Evolutionary conservation across 2,329 filamentous ascomycete species (phyloP).

Genomic region (Parascedosporium putredinis): DNA sequence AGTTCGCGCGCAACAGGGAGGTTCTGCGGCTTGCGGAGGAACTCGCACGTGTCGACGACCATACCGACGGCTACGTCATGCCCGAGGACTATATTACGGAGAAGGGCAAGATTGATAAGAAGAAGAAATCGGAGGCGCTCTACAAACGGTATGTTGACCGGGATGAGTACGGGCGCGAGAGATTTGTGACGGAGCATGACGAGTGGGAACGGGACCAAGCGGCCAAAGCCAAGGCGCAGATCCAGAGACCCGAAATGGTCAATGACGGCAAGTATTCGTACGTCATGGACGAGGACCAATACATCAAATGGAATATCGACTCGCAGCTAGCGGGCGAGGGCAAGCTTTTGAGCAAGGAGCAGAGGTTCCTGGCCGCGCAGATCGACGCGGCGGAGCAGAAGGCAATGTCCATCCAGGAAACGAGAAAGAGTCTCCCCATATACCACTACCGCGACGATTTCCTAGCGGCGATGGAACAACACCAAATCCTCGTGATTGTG

Average conservation of each 20-base stretch:
- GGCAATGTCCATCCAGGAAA: constrained; percentile 80
- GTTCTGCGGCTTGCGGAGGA: constrained; percentile 74
- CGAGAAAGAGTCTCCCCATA: constrained; percentile 79
- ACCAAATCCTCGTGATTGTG: constrained; percentile 84
- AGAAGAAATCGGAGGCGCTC: constrained; percentile 79
- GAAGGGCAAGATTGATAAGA: constrained; percentile 78
- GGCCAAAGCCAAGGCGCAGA: constrained; percentile 78
- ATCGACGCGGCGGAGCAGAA: constrained; percentile 84
- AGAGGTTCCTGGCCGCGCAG: constrained; percentile 67
- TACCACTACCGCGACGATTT: constrained; percentile 81
- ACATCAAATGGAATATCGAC: constrained; percentile 75
- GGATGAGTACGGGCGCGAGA: constrained; percentile 79
- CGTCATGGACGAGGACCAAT: constrained; percentile 81
- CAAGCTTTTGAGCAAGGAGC: constrained; percentile 64
- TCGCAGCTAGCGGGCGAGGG: constrained; percentile 61
- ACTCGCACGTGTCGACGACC: constrained; percentile 76
- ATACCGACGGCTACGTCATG: constrained; percentile 83
- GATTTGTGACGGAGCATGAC: constrained; percentile 85
- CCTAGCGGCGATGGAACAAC: constrained; percentile 71
- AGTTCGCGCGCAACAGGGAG: constrained; percentile 84
- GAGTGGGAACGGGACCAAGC: constrained; percentile 92
- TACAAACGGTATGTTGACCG: constrained; percentile 85
- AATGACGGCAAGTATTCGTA: constrained; percentile 69
- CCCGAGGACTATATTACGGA: constrained; percentile 94
- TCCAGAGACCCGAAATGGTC: constrained; percentile 61